A percentile compares a stretch with the other conserved stretches of the same genome.
These are phyloP conservation scores for Mortierella alpina DNA, from an alignment of 192 early-diverging fungal species.

Conservation along the genomic window DNA sequence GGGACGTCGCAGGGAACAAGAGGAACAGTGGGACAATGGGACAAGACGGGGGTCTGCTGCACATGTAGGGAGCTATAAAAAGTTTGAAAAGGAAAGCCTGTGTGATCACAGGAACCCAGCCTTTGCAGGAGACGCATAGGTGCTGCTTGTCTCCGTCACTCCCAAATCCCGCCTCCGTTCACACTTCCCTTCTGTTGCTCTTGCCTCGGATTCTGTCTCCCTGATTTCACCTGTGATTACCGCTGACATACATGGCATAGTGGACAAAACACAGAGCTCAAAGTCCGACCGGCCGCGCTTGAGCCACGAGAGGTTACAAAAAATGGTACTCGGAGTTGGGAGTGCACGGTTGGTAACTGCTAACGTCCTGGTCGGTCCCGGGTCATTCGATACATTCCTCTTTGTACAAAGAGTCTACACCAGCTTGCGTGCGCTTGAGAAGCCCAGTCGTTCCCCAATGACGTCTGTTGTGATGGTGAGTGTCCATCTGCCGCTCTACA, in stretches of 20 bases:
- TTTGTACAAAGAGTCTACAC: too few relatives aligned
- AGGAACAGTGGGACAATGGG: neutral
- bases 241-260: neutral
- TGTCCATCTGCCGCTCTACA: too few relatives aligned
- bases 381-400: too few relatives aligned
- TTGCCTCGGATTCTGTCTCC: neutral
- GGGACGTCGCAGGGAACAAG: neutral
- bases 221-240: neutral
- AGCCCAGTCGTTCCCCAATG: too few relatives aligned
- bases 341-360: too few relatives aligned
- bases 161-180: neutral
- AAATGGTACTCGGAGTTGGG: too few relatives aligned
- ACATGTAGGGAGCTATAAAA: conserved; percentile 22
- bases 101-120: neutral
- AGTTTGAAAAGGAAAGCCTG: neutral
- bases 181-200: neutral
- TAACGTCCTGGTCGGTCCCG: too few relatives aligned
- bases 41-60: neutral
- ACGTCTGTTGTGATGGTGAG: too few relatives aligned
- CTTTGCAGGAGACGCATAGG: conserved; percentile 2
- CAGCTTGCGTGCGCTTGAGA: too few relatives aligned
- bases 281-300: too few relatives aligned
- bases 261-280: neutral
- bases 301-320: too few relatives aligned
- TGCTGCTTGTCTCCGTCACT: neutral